Conservation (phyloP, 2,329 filamentous ascomycete genomes). For the Aspergillus arachidicola region DNA sequence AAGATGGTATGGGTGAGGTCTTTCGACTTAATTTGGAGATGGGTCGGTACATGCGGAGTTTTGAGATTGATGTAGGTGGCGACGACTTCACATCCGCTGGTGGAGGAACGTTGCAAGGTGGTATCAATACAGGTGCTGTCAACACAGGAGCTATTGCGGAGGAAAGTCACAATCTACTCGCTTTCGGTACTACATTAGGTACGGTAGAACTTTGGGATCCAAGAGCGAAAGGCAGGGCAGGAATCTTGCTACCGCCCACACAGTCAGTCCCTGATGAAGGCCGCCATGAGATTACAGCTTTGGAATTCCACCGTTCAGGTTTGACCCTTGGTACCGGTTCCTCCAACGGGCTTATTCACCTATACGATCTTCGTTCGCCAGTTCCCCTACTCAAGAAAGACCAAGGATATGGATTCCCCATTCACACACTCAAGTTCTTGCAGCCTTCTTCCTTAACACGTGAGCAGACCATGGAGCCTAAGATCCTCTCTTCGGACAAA, state of each 20-base stretch:
- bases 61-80: slow-evolving; percentile 84
- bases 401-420: slow-evolving; percentile 91
- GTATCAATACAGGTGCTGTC: slow-evolving; percentile 80
- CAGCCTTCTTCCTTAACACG: slow-evolving; percentile 68
- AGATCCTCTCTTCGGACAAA: slow-evolving; percentile 90
- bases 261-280: slow-evolving; percentile 42
- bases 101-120: slow-evolving; percentile 79
- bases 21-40: slow-evolving; percentile 90
- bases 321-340: slow-evolving; percentile 84
- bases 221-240: slow-evolving; percentile 77
- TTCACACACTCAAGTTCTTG: slow-evolving; percentile 77
- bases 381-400: slow-evolving; percentile 86
- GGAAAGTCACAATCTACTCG: slow-evolving; percentile 82
- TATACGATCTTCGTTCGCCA: slow-evolving; percentile 90
- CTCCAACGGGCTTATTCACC: slow-evolving; percentile 82
- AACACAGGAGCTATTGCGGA: slow-evolving; percentile 88
- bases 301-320: slow-evolving; percentile 83
- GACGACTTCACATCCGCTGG: slow-evolving; percentile 71
- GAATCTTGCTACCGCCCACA: slow-evolving; percentile 65
- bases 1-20: slow-evolving; percentile 85
- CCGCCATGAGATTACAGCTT: slow-evolving; percentile 73
- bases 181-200: slow-evolving; percentile 92
- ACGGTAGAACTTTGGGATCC: slow-evolving; percentile 98
- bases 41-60: slow-evolving; percentile 91
- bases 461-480: slow-evolving; percentile 67